Base-by-base conservation (phyloP, 208 protist genomes). In the Leishmania guyanensis region DNA sequence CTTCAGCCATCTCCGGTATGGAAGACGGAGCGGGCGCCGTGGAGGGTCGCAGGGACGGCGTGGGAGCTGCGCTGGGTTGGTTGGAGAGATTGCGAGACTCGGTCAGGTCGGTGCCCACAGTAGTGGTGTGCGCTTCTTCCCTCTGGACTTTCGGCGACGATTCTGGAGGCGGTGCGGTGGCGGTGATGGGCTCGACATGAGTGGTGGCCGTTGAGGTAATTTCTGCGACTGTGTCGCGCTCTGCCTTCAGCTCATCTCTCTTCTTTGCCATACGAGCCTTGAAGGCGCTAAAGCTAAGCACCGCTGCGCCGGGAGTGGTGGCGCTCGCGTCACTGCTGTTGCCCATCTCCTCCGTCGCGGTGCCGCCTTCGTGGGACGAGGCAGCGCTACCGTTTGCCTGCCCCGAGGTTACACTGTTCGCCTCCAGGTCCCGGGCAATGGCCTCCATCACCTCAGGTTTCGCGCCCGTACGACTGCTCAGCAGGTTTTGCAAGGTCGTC, bases 251-350 rank as follows among this genome's bases (percentile, higher is more conserved):
- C 78, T 93, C 92, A 43, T 91, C 90, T 39, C 83, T 80, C 75
- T 91, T 92, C 69, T 85, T 87, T 8, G 84, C 71, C 88, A 95
- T 89, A 20, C 90, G 88, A 48, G 84, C 92, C 78, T 86, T 86
- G n/a, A 95, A 85, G 70, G 87, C 88, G 48, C 81, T 87, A 36
- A 95, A 86, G 48, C 87, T 90, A 43, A 93, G 81, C 9, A 81
- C 39, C 16, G 51, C 17, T 6, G 79, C 62, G 8, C 60, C 69
- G 20, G 76, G 20, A 17, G 69, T 20, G 17, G 54, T 33, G 54
- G 73, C 50, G 29, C 60, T 51, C 14, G 76, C 68, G 56, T 43
- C 60, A 48, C 48, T 74, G 58, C 71, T 50, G 46, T 33, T 62
- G 51, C 29, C 16, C 46, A 26, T 56, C 51, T 22, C 72, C 53